These are phyloP conservation scores for Murraya paniculata DNA, from an alignment of 345 rosid genomes.

Conservation along the genomic window DNA sequence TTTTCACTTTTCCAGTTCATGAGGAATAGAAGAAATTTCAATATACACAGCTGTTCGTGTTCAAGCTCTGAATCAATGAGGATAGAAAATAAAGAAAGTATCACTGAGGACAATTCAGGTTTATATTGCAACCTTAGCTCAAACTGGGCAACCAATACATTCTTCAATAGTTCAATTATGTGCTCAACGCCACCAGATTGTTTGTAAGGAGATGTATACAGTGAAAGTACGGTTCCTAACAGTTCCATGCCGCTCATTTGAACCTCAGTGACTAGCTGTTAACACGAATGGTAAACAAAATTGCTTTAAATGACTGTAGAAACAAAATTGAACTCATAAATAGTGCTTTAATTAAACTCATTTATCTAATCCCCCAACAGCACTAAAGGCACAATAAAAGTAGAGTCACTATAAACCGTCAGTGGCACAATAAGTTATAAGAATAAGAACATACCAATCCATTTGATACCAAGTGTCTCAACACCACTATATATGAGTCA, in stretches of 20 bases:
- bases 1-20: slow-evolving; percentile 68
- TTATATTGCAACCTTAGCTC: slow-evolving; percentile 57
- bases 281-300: slow-evolving; percentile 20
- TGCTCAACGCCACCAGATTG: slow-evolving; percentile 40
- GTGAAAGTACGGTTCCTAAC: slow-evolving; percentile 49
- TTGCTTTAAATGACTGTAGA: neutral
- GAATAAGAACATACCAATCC: slow-evolving; percentile 45
- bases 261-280: slow-evolving; percentile 48
- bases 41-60: slow-evolving; percentile 69
- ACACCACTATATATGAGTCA: slow-evolving; percentile 61
- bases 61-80: slow-evolving; percentile 71
- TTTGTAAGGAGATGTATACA: slow-evolving; percentile 35
- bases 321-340: neutral
- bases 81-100: slow-evolving; percentile 50
- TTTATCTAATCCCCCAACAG: neutral
- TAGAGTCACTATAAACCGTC: neutral
- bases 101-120: slow-evolving; percentile 47
- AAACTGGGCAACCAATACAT: slow-evolving; percentile 57
- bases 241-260: slow-evolving; percentile 61
- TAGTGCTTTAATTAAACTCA: neutral
- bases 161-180: slow-evolving; percentile 54
- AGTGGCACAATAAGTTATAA: neutral
- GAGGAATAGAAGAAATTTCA: slow-evolving; percentile 63
- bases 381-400: slow-evolving; percentile 1
- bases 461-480: slow-evolving; percentile 48